phyloP scores from a whole-genome alignment of 2,329 filamentous ascomycete genomes.

The Clathrospora elynae region DNA sequence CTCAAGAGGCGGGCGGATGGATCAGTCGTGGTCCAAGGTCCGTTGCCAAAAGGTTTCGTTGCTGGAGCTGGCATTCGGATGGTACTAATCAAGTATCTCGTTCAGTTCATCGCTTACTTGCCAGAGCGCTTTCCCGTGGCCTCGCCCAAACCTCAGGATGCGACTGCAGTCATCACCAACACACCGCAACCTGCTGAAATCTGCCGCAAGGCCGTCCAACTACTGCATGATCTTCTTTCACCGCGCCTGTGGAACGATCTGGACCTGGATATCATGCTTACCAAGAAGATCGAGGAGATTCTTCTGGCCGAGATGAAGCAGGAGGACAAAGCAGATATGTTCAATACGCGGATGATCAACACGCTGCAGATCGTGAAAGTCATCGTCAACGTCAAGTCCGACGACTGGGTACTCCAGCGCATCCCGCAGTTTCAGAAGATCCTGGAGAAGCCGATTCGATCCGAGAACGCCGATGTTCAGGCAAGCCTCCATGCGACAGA shows the following conservation, averaged over 20 bases:
- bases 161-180: slow-evolving; percentile 34
- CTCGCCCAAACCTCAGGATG: slow-evolving; percentile 50
- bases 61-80: slow-evolving; percentile 64
- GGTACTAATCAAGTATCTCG: slow-evolving; percentile 90
- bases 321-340: slow-evolving; percentile 66
- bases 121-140: slow-evolving; percentile 80
- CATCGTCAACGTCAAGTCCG: slow-evolving; percentile 81
- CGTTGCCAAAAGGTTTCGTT: slow-evolving; percentile 53
- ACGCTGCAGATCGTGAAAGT: slow-evolving; percentile 90
- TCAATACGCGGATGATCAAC: slow-evolving; percentile 87
- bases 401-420: slow-evolving; percentile 87
- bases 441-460: slow-evolving; percentile 84
- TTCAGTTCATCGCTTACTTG: slow-evolving; percentile 90
- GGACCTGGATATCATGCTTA: slow-evolving; percentile 81
- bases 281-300: slow-evolving; percentile 85
- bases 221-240: slow-evolving; percentile 84
- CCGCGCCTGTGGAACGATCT: slow-evolving; percentile 90
- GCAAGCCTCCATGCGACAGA: slow-evolving; percentile 83
- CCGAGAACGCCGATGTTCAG: slow-evolving; percentile 88
- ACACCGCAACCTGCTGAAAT: slow-evolving; percentile 71
- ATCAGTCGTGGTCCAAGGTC: slow-evolving; percentile 60
- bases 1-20: slow-evolving; percentile 77
- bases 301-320: slow-evolving; percentile 70
- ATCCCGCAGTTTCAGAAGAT: slow-evolving; percentile 81
- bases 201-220: slow-evolving; percentile 79